Percentiles rank a stretch among this genome's conserved stretches.
Evolutionary conservation across 1,139 yeast genomes (phyloP).

Genomic region (Suhomyces ambrosiae): DNA sequence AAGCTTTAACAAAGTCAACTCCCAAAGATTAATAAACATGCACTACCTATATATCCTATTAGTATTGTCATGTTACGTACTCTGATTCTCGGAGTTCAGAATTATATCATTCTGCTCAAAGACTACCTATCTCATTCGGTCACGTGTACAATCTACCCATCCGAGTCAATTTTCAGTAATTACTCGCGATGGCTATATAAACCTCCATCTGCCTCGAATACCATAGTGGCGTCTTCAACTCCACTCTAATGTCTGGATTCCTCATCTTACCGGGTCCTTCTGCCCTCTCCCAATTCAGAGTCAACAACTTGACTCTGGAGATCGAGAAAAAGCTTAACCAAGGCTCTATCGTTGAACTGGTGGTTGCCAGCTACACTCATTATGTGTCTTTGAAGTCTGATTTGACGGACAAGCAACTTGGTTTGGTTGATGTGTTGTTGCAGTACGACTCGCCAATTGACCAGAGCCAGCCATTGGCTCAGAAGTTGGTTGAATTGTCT

Average conservation of each 20-base stretch:
- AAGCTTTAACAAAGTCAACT: too few relatives aligned
- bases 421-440: slow-evolving; percentile 63
- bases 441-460: slow-evolving; percentile 76
- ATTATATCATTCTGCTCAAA: too few relatives aligned
- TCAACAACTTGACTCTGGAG: slow-evolving; percentile 68
- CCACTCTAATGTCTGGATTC: slow-evolving; percentile 22
- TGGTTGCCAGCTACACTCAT: slow-evolving; percentile 79
- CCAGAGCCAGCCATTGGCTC: slow-evolving; percentile 48
- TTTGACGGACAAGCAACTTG: slow-evolving; percentile 33
- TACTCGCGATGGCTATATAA: slow-evolving; percentile 10
- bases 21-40: too few relatives aligned
- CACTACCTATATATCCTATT: too few relatives aligned
- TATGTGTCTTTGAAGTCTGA: slow-evolving; percentile 62
- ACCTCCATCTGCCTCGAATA: slow-evolving; percentile 1
- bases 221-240: slow-evolving; percentile 3
- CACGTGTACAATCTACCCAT: not conserved
- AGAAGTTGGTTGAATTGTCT: slow-evolving; percentile 42
- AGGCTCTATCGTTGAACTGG: slow-evolving; percentile 59
- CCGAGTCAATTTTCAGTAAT: slow-evolving; percentile 10
- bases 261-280: slow-evolving; percentile 84
- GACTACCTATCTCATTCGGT: too few relatives aligned
- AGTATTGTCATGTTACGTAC: too few relatives aligned
- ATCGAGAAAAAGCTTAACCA: slow-evolving; percentile 71
- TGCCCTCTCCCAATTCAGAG: slow-evolving; percentile 87
- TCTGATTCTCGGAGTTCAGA: too few relatives aligned